Percentiles rank a stretch among this genome's conserved stretches.
Evolutionary conservation across 257 asterid species (phyloP).

Genomic region (Lycium ferocissimum): DNA sequence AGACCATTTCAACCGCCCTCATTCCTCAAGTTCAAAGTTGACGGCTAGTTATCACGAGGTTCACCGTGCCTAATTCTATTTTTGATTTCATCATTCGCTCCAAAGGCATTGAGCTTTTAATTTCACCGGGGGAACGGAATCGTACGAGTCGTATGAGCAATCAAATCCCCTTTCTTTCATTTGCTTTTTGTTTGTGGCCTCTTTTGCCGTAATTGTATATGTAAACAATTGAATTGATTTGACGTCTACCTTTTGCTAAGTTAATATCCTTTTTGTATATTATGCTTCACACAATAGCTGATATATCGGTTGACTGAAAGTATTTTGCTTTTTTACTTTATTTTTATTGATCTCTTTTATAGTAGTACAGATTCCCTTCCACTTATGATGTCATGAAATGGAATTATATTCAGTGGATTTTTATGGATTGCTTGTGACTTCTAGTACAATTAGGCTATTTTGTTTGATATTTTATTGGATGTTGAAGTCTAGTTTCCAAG

Average conservation of each 20-base stretch:
- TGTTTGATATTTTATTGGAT: not conserved
- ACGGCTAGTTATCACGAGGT: conserved; percentile 37
- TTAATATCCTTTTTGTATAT: conserved; percentile 22
- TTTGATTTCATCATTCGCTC: conserved; percentile 27
- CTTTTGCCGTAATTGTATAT: conserved; percentile 23
- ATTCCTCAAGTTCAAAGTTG: conserved; percentile 37
- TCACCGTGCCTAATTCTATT: conserved; percentile 18
- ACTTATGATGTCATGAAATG: not conserved
- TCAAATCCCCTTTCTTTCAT: not conserved
- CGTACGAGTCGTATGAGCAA: not conserved
- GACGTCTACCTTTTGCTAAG: not conserved
- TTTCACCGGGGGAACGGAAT: not conserved
- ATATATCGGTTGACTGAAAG: not conserved
- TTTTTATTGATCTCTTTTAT: not conserved
- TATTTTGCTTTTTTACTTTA: not conserved
- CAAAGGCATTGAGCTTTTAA: conserved; percentile 8
- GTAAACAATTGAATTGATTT: conserved; percentile 25
- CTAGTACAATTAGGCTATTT: not conserved
- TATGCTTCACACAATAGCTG: conserved; percentile 14
- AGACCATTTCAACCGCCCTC: conserved; percentile 34
- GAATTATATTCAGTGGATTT: not conserved
- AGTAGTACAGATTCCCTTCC: not conserved
- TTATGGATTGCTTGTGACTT: not conserved
- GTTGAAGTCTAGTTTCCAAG: no score
- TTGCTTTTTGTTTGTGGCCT: conserved; percentile 12